Conservation (phyloP, 495 filamentous ascomycete species). For the Podospora pseudopauciseta region DNA sequence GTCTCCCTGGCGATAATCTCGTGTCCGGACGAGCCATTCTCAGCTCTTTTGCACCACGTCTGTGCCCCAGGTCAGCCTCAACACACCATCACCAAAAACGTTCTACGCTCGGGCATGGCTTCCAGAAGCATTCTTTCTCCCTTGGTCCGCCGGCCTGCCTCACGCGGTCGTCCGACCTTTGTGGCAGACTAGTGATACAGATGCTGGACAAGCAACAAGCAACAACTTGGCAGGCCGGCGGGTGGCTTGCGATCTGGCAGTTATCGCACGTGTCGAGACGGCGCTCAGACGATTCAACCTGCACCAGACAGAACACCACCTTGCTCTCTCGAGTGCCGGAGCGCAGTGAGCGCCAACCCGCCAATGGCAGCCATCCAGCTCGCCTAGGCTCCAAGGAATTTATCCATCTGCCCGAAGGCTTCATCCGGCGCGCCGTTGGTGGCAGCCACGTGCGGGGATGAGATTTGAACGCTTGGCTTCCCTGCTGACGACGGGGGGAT, state of each 20-base stretch:
- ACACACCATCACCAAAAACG: conserved; percentile 1
- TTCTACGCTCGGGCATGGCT: conserved; percentile 1
- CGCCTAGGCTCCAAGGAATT: conserved; percentile 14
- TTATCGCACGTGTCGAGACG: conserved; percentile 3
- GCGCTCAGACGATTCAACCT: conserved; percentile 5
- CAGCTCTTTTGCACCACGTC: background rate
- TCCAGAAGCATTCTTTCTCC: conserved; percentile 18
- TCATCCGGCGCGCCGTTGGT: conserved; percentile 30
- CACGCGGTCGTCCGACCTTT: background rate
- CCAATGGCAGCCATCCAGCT: background rate
- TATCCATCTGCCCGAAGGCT: conserved; percentile 35
- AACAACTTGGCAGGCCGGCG: background rate
- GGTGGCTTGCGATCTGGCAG: conserved; percentile 1
- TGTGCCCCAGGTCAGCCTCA: conserved; percentile 10
- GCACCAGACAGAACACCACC: conserved; percentile 1
- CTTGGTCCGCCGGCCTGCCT: background rate
- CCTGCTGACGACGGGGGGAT: conserved; percentile 9
- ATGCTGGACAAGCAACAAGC: background rate
- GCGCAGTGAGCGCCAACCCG: background rate
- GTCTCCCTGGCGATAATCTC: background rate
- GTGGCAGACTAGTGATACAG: background rate
- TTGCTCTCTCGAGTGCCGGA: background rate
- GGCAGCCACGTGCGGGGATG: conserved; percentile 33
- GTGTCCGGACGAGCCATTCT: background rate
- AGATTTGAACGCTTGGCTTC: conserved; percentile 15